Base-by-base conservation (phyloP, 2,329 filamentous ascomycete species). In the Penicillium brasilianum region DNA sequence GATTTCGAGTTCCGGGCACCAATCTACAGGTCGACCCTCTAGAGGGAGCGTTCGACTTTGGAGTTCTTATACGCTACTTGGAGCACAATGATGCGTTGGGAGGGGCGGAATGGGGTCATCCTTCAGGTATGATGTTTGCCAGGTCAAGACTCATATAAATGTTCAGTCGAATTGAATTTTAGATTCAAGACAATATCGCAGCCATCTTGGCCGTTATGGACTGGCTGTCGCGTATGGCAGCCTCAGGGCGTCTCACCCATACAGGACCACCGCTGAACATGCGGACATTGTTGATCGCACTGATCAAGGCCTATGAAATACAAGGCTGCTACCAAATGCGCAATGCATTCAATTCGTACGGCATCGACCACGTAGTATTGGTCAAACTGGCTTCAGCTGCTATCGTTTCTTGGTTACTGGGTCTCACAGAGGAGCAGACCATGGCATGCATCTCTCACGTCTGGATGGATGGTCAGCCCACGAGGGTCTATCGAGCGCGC, bases 21-120 rank as follows among this genome's bases (percentile, higher is more conserved):
- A n/a, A 41, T 3, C 70, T 72, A 39, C 59, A 69, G 9, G 52
- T 80, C 13, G 78, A 80, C 57, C 72, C 73, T 3, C 48, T 76
- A 1, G 76, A 79, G 50, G 78, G 76, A 0, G 74, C 78, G 14
- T 80, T 80, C 57, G 73, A 77, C 55, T 44, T 81, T 22, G 77
- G 76, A 0, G 63, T 69, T 2, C 61, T 78, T 62, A 78, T 80
- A 39, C 70, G 78, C 28, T 80, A 78, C 55, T 62, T 80, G 14
- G 78, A 81, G 60, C 77, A 79, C 53, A 81, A 79, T 54, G 79
- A 81, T 69, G 77, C 73, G 5, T 69, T 75, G n/a, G 58, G 67
- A 9, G 78, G 77, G 0, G 70, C 68, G n/a, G 78, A 81, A 67
- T 80, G 78, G 78, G 77, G 77, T 0, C 78, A 80, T 69, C 78